These are phyloP conservation scores for Elongisporangium undulatum DNA, from an alignment of 352 stramenopile species.

Conservation along the genomic window DNA sequence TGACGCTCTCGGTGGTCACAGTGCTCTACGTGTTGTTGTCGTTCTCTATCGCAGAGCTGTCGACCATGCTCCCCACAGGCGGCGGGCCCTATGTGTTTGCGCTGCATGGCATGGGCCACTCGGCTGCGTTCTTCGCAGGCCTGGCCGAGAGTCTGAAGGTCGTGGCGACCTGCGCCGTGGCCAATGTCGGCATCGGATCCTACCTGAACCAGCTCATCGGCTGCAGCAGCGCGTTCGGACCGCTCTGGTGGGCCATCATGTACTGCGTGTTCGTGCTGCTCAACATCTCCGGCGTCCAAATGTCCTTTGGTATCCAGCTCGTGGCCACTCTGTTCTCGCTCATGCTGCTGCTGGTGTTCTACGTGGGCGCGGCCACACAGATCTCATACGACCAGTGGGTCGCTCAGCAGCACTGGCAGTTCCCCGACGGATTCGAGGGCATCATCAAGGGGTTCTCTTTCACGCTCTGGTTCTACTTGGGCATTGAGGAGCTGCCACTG, in stretches of 20 bases:
- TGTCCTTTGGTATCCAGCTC: slow-evolving; percentile 61
- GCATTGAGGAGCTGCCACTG: slow-evolving; percentile 70
- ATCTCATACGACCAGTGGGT: slow-evolving; percentile 58
- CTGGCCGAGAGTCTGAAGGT: slow-evolving; percentile 67
- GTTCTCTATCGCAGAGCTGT: slow-evolving; percentile 74
- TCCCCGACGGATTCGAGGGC: slow-evolving; percentile 21
- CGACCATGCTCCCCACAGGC: slow-evolving; percentile 43
- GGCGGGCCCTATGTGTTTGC: slow-evolving; percentile 72
- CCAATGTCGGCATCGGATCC: slow-evolving; percentile 47
- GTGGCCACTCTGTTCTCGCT: slow-evolving; percentile 43
- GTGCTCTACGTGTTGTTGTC: slow-evolving; percentile 63
- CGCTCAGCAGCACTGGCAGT: slow-evolving; percentile 44
- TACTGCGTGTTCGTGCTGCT: slow-evolving; percentile 53
- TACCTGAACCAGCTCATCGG: slow-evolving; percentile 57
- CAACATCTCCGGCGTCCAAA: slow-evolving; percentile 55
- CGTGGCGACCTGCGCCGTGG: slow-evolving; percentile 37
- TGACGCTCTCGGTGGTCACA: slow-evolving; percentile 58
- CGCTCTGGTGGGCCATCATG: slow-evolving; percentile 55
- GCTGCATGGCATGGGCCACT: slow-evolving; percentile 47
- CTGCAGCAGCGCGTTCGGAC: slow-evolving; percentile 23
- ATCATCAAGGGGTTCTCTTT: slow-evolving; percentile 57
- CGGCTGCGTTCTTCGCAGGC: slow-evolving; percentile 51
- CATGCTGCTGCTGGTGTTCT: slow-evolving; percentile 52
- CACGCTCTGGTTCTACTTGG: slow-evolving; percentile 69
- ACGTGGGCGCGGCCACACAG: slow-evolving; percentile 39